Base-by-base conservation (phyloP, 78 protist species). In the Dictyostelium citrinum region DNA sequence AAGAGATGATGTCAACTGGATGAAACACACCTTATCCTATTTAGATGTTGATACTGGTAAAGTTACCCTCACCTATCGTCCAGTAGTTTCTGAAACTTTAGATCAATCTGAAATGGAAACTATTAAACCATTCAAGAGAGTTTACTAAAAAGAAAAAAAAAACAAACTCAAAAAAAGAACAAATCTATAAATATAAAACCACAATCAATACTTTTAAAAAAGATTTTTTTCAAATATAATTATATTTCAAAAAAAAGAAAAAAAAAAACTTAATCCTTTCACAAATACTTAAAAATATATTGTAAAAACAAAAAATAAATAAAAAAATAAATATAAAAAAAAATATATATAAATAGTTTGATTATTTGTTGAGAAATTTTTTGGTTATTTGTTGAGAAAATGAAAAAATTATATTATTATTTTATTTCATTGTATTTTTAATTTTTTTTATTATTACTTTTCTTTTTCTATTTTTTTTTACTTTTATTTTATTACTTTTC, bases 1-100 rank as follows among this genome's bases (percentile, higher is more conserved):
- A 29, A 91, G 98, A 46, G 98, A 98, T 81, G 99, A 98, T 85
- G 94, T 16, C 22, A 90, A 98, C 74, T 99, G 99, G 99, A 93
- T 98, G 98, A 98, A 98, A 97, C 99, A 98, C 95, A 95, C 99
- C 7, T 83, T 98, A 45, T 85, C 98, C 29, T 97, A 91, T 90
- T 80, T 97, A 60, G 96, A 92, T 92, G 95, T 80, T 39, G 82
- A 96, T 10, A 84, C 82, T 35, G 97, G 98, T 60, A 82, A 97
- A 80, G 98, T 95, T 27, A 84, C 41, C 43, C 91, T 98, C 11
- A 96, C 81, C 82, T 97, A 97, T 90, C 55, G 96, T 27, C 96
- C 96, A 43, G 97, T 96, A 5, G 77, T 81, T 45, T 11, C 60
- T 3, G 11, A 81, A 46, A 82, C 96, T 33, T 83, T 96, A 72